Evolutionary conservation across 257 asterid species (phyloP).

Genomic region (Plectranthus barbatus): DNA sequence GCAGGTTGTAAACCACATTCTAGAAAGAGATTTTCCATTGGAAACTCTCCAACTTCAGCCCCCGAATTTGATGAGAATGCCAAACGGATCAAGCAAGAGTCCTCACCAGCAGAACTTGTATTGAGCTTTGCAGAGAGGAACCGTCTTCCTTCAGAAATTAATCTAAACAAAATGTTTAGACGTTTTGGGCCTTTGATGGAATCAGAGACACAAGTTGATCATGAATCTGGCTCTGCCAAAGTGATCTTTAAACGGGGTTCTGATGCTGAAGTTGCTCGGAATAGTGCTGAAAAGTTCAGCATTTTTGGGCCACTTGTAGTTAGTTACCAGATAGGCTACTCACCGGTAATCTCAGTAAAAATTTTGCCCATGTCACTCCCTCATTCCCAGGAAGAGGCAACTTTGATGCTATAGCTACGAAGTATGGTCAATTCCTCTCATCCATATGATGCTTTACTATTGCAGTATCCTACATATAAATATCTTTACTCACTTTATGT

Average conservation of each 20-base stretch:
- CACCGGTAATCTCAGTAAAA: constrained; percentile 52
- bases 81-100: constrained; percentile 45
- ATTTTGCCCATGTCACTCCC: constrained; percentile 38
- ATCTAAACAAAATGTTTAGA: constrained; percentile 73
- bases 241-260: constrained; percentile 80
- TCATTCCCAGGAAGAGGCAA: constrained; percentile 37
- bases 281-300: constrained; percentile 62
- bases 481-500: too few relatives aligned
- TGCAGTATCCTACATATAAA: background rate
- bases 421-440: constrained; percentile 27
- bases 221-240: constrained; percentile 63
- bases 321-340: constrained; percentile 67
- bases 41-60: constrained; percentile 21
- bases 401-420: constrained; percentile 29
- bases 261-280: constrained; percentile 87
- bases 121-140: constrained; percentile 57
- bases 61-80: constrained; percentile 33
- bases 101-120: constrained; percentile 79
- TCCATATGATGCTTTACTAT: background rate
- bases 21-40: constrained; percentile 53
- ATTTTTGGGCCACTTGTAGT: constrained; percentile 75
- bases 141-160: constrained; percentile 62
- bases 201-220: constrained; percentile 78
- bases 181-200: constrained; percentile 91
- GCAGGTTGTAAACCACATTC: constrained; percentile 43